Evolutionary conservation across 23 red algal genomes (phyloP), one percentile per base, ranked within the genome.

Genomic region (Rhodosorus marinus): DNA sequence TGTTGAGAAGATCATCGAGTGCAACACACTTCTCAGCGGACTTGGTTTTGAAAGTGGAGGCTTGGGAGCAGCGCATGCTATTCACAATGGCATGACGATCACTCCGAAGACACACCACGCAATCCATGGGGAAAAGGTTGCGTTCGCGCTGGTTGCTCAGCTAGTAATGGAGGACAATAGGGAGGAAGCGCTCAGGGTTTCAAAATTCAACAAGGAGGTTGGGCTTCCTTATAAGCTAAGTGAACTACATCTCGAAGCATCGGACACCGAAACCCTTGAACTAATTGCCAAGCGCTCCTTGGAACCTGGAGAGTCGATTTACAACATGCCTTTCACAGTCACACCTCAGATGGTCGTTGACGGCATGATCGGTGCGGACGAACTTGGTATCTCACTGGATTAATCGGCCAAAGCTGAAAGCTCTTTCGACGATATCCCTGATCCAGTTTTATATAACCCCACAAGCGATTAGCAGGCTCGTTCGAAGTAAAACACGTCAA

Each of bases 1-100:
- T 15, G 7, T 61, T 3, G 57, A 61, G 1, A 2, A 36, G 1
- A 38, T 61, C 1, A 20, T 61, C 14, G 57, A 61, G 43, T 31
- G 33, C 7, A 61, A 61, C 43, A 61, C 57, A 31, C 32, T 61
- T 2, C 43, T 61, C 7, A 61, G 57, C 43, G 57, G 57, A 8
- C 43, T 61, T 41, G 57, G 57, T 20, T 61, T 61, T 50, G 57
- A 61, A 35, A 61, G 57, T 35, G 57, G 57, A 14, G 57, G 57
- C 14, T 14, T 61, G 2, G 57, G 33, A 9, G 57, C 57, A 14
- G 57, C 57, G 15, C 57, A 61, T 35, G 57, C 57, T 2, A 61
- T 61, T 5, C 57, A 61, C 43, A 61, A 61, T 50, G 57, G 57
- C 43, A 11, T 61, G 1, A 33, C 57, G 35, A 8, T 33, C 29